Conservation (phyloP, 2,329 filamentous ascomycete genomes). For the Colletotrichum sp. region DNA sequence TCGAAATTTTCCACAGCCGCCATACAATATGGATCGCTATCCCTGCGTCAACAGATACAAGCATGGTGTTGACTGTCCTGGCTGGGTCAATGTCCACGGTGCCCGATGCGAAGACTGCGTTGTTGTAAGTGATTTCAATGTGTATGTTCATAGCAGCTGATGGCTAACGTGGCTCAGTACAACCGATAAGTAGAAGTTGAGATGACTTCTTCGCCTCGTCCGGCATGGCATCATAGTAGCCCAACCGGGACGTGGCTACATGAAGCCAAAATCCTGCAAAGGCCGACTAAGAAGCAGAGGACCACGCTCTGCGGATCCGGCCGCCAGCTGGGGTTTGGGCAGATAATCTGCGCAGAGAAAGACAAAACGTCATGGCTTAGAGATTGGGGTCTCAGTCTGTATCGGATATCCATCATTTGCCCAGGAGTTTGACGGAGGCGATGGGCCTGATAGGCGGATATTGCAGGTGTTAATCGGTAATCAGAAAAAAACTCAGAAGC, state of each 20-base stretch:
- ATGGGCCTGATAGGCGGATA: not conserved
- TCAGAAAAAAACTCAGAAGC: not conserved
- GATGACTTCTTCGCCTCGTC: not conserved
- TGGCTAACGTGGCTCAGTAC: not conserved
- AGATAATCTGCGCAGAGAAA: not conserved
- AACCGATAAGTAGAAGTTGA: not conserved
- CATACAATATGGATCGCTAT: conserved; percentile 9
- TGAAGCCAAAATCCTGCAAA: not conserved
- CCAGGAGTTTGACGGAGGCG: not conserved
- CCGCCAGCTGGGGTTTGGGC: not conserved
- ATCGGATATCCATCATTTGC: not conserved
- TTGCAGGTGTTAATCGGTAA: not conserved
- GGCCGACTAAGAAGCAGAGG: not conserved
- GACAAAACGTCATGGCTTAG: not conserved
- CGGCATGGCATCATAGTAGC: not conserved
- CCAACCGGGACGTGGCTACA: not conserved
- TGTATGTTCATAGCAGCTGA: too few relatives aligned
- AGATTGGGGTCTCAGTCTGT: not conserved
- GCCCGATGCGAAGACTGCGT: conserved; percentile 17
- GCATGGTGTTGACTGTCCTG: conserved; percentile 17
- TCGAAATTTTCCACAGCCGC: not conserved
- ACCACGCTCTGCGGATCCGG: not conserved
- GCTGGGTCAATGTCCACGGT: conserved; percentile 10
- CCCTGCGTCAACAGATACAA: conserved; percentile 20
- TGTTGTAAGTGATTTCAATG: conserved; percentile 8